Percentiles rank a stretch among this genome's conserved stretches.
These are phyloP conservation scores for Colletotrichum sublineola DNA, from an alignment of 2,329 filamentous ascomycete species.

Conservation along the genomic window DNA sequence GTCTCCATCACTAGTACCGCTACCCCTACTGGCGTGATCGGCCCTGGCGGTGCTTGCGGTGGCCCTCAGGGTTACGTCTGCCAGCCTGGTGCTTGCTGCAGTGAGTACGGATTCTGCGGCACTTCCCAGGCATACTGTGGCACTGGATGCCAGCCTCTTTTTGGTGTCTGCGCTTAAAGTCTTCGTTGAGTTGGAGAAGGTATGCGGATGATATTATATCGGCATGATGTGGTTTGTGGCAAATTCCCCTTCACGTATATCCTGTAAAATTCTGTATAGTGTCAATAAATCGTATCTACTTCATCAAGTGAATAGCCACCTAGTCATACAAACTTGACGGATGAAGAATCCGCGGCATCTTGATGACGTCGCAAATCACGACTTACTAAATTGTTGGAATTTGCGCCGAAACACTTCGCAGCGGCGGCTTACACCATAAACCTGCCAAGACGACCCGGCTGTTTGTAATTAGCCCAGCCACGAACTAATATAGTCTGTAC, in stretches of 20 bases:
- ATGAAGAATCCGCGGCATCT: rapidly evolving
- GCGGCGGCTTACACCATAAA: background rate
- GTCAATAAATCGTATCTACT: constrained; percentile 29
- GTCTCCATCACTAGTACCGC: constrained; percentile 42
- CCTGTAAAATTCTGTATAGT: constrained; percentile 17
- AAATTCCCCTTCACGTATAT: constrained; percentile 17
- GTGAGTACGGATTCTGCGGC: constrained; percentile 44
- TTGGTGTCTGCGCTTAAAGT: constrained; percentile 41
- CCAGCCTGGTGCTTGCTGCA: constrained; percentile 42
- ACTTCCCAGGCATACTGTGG: constrained; percentile 42
- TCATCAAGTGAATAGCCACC: constrained; percentile 14
- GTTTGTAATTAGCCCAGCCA: background rate
- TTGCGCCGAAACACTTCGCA: background rate
- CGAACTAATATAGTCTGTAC: background rate
- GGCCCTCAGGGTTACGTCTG: constrained; percentile 40
- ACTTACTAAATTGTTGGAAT: background rate
- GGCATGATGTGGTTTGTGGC: background rate
- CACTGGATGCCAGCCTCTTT: constrained; percentile 41
- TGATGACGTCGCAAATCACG: background rate
- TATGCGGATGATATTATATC: background rate
- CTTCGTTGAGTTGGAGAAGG: background rate
- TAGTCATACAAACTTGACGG: background rate
- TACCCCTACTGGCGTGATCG: constrained; percentile 41
- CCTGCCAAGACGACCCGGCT: background rate
- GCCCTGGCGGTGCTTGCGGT: constrained; percentile 39